Evolutionary conservation across 768 basidiomycete genomes (phyloP).

Genomic region (Kwoniella mangroviensis): DNA sequence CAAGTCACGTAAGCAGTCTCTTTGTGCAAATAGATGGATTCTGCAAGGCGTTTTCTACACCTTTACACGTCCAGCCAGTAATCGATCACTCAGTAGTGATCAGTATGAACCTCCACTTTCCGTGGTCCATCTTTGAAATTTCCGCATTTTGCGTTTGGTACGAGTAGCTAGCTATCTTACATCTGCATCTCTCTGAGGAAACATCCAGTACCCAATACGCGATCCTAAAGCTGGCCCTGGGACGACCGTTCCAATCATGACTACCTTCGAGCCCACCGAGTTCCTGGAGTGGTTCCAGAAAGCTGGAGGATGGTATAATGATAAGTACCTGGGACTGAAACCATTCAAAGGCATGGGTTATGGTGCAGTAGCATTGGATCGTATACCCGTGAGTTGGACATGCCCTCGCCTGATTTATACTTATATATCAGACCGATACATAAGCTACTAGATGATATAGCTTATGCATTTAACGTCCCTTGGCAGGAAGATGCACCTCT

Average conservation of each 20-base stretch:
- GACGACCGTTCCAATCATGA: neutral
- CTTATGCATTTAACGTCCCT: neutral
- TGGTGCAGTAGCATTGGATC: constrained; percentile 73
- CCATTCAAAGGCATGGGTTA: constrained; percentile 63
- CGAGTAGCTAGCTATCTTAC: too few relatives aligned
- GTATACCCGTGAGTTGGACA: constrained; percentile 67
- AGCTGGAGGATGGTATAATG: constrained; percentile 49
- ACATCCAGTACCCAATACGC: too few relatives aligned
- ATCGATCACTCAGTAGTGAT: neutral
- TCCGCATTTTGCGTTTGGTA: neutral
- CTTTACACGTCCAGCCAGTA: neutral
- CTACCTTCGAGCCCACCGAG: constrained; percentile 13
- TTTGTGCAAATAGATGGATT: too few relatives aligned
- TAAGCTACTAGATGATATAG: neutral
- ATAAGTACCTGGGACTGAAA: constrained; percentile 44
- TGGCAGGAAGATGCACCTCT: constrained; percentile 72
- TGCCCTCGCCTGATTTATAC: too few relatives aligned
- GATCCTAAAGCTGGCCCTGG: too few relatives aligned
- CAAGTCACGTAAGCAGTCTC: too few relatives aligned
- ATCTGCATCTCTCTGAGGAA: too few relatives aligned
- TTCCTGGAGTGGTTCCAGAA: constrained; percentile 29
- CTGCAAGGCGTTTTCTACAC: too few relatives aligned
- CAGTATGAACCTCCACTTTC: neutral
- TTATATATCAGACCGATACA: neutral
- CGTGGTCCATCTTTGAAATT: neutral